Evolutionary conservation across 75 land plant genomes (phyloP).

Genomic region (Pinus taeda): DNA sequence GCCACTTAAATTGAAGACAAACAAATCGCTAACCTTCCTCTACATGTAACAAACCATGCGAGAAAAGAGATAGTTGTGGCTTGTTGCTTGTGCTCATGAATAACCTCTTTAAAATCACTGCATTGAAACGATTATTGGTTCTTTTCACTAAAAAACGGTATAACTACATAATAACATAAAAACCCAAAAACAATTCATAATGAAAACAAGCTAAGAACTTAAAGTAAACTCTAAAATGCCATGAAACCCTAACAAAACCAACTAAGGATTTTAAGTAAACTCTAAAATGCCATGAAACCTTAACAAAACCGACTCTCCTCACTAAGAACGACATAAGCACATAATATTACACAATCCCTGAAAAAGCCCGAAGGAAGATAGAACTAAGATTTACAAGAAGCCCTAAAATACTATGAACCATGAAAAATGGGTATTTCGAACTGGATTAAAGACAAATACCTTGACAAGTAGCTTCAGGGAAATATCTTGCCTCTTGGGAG

Average conservation of each 20-base stretch:
- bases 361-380: background rate
- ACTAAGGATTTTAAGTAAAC: too few species aligned
- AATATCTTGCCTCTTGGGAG: constrained; percentile 72
- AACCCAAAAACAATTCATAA: background rate
- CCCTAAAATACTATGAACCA: background rate
- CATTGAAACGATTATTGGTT: constrained; percentile 61
- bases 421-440: background rate
- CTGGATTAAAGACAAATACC: constrained; percentile 18
- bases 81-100: constrained; percentile 77
- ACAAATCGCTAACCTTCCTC: constrained; percentile 41
- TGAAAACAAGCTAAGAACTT: too few species aligned
- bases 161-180: constrained; percentile 28
- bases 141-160: constrained; percentile 75
- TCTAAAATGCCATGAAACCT: too few species aligned
- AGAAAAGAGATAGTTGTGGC: constrained; percentile 63
- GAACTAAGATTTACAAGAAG: background rate
- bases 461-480: constrained; percentile 82
- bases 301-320: constrained; percentile 41
- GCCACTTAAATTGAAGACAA: too few species aligned
- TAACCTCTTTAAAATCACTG: constrained; percentile 66
- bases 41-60: constrained; percentile 46
- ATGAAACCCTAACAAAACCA: too few species aligned
- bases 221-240: too few species aligned
- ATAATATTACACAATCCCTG: constrained; percentile 10
- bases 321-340: constrained; percentile 54